Evolutionary conservation across 106 monocot species (phyloP), one percentile per base, ranked within the genome.

Genomic region (Acanthochlamys bracteata): DNA sequence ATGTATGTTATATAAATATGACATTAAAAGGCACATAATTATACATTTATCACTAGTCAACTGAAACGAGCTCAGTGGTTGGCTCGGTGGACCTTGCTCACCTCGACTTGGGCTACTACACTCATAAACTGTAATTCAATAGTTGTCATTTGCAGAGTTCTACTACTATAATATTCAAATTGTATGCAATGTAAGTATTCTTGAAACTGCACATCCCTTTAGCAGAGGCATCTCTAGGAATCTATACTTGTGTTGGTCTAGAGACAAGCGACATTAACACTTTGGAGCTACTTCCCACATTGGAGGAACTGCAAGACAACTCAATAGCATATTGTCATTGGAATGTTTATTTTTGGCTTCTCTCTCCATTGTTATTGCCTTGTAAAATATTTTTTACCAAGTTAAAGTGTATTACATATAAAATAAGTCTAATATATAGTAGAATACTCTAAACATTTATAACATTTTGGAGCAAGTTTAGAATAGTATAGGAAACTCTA

Each of bases 161-260:
- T n/a, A n/a, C n/a, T n/a, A n/a, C n/a, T n/a, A 7, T 2, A 9
- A 41, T 20, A 57, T 15, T 12, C 40, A 24, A 57, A 43, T 16
- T 33, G n/a, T 53, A 15, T 64, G 1, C 13, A 59, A 41, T 78
- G 43, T 73, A 95, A 76, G 71, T 40, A 61, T 91, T 56, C 85
- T 87, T 25, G 85, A 76, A 46, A 83, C 65, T 42, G 80, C 85
- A 57, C 71, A 79, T 57, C 91, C 88, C 61, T 98, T 91, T 49
- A 98, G 85, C 39, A 82, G 69, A 79, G 96, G 96, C n/a, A 66
- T 83, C 24, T 83, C 80, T 40, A 51, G 61, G 60, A 91, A 98
- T 53, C 20, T 98, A 23, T 73, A 74, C 56, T 88, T 91, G 53
- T 98, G 91, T 73, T 83, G 73, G 53, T 80, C 96, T 3, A 57